Base-by-base conservation (phyloP, 1,284 basidiomycete genomes). In the Moesziomyces sp. region DNA sequence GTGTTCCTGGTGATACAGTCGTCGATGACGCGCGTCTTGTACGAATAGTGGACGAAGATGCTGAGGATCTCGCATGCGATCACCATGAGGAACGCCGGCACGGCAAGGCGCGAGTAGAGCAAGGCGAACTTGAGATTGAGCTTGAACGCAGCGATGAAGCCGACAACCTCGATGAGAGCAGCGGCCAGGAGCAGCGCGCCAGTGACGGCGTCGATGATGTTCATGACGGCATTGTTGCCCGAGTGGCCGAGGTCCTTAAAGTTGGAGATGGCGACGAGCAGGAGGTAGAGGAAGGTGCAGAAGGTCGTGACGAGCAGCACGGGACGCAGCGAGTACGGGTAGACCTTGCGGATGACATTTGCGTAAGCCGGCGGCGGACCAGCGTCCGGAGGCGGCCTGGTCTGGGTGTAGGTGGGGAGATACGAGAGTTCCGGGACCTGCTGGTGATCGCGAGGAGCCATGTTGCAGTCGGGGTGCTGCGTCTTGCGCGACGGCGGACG, bases 291-390 rank as follows among this genome's bases (percentile, higher is more conserved):
- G 45, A 72, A 57, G 26, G 73, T 76, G 50, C 77, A 52, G 57
- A 79, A 59, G n/a, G 76, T 63, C 19, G 76, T 74, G 52, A 81
- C 59, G 46, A 81, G 56, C 42, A 81, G 40, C 46, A 81, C 65
- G 1, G 77, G 76, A n/a, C 79, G 77, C 3, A 81, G 58, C 26
- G 77, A 73, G 53, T 73, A 68, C 3, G 72, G 77, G 16, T 78
- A 76, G 46, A 78, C 64, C 49, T 58, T 66, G 21, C 68, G 50
- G 46, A 75, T 64, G n/a, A 69, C 64, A 54, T 71, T 64, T 16
- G 55, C 62, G 52, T 78, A 78, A 46, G 66, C 68, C 24, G 74
- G 76, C 18, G 74, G 66, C n/a, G 74, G 64, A 1, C 76, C 76
- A 6, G 70, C 52, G 11, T 60, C 63, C 46, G 76, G 76, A 26